These are phyloP conservation scores for Penstemon davidsonii DNA, from an alignment of 257 asterid species.

Conservation along the genomic window DNA sequence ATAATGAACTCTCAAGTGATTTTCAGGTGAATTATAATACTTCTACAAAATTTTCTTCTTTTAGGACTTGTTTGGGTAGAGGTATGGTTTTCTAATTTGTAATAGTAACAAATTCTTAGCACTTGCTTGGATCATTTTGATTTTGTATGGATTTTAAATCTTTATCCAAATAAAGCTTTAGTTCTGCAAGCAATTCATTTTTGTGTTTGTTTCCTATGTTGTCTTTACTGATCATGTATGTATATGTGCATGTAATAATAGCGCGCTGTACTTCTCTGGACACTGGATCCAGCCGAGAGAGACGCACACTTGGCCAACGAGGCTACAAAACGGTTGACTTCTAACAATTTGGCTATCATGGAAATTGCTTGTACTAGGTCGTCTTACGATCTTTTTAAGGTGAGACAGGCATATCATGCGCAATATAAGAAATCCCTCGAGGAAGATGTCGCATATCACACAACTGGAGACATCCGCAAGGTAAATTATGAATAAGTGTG, in stretches of 20 bases:
- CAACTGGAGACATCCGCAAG: slow-evolving; percentile 76
- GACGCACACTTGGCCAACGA: slow-evolving; percentile 72
- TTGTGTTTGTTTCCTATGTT: not conserved
- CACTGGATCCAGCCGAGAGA: slow-evolving; percentile 75
- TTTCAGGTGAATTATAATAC: slow-evolving; percentile 51
- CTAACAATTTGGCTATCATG: slow-evolving; percentile 65
- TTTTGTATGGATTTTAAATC: not conserved
- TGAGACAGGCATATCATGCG: slow-evolving; percentile 64
- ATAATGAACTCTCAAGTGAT: slow-evolving; percentile 76
- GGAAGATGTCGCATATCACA: slow-evolving; percentile 88
- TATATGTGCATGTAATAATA: slow-evolving; percentile 23
- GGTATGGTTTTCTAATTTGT: no score
- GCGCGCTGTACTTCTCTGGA: slow-evolving; percentile 77
- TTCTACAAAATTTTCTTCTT: not conserved
- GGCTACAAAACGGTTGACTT: slow-evolving; percentile 61
- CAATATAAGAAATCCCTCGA: slow-evolving; percentile 80
- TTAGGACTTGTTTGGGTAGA: not conserved
- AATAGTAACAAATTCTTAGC: no score
- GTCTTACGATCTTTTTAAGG: slow-evolving; percentile 60
- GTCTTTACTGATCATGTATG: slow-evolving; percentile 1
- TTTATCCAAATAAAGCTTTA: not conserved
- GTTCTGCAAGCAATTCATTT: not conserved
- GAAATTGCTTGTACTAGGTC: slow-evolving; percentile 84
- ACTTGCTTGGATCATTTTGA: not conserved
- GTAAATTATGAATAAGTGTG: slow-evolving; percentile 34